Percentiles rank a stretch among this genome's conserved stretches.
These are phyloP conservation scores for Pyracantha coccinea DNA, from an alignment of 331 rosid species.

Conservation along the genomic window DNA sequence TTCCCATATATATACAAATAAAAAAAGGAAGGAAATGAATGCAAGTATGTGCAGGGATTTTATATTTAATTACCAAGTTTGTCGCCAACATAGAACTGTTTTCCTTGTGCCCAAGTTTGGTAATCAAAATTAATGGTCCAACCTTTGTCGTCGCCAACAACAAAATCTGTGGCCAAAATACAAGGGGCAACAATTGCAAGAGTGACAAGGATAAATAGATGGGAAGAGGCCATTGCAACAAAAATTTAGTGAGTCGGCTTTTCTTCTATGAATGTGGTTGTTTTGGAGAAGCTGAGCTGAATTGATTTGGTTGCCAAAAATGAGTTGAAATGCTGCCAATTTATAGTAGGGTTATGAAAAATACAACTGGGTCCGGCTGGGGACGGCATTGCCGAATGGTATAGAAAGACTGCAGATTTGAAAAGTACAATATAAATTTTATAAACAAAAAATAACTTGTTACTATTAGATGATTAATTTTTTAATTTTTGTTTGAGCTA, in stretches of 20 bases:
- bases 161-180: slow-evolving; percentile 9
- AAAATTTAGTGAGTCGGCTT: neutral
- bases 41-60: no score
- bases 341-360: neutral
- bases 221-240: slow-evolving; percentile 15
- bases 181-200: neutral
- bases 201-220: neutral
- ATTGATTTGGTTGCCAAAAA: neutral
- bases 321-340: neutral
- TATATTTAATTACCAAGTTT: slow-evolving; percentile 16
- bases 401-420: neutral
- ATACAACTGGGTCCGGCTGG: neutral
- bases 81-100: slow-evolving; percentile 29
- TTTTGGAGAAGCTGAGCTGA: neutral
- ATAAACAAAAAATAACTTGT: neutral
- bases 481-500: neutral
- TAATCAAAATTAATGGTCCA: slow-evolving; percentile 24
- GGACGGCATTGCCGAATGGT: neutral
- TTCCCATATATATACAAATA: neutral
- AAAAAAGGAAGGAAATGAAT: neutral
- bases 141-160: slow-evolving; percentile 29
- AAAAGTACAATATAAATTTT: neutral
- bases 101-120: slow-evolving; percentile 22
- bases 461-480: neutral
- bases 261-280: neutral